phyloP scores from a whole-genome alignment of 352 stramenopile genomes.

The Phytopythium sindhum region DNA sequence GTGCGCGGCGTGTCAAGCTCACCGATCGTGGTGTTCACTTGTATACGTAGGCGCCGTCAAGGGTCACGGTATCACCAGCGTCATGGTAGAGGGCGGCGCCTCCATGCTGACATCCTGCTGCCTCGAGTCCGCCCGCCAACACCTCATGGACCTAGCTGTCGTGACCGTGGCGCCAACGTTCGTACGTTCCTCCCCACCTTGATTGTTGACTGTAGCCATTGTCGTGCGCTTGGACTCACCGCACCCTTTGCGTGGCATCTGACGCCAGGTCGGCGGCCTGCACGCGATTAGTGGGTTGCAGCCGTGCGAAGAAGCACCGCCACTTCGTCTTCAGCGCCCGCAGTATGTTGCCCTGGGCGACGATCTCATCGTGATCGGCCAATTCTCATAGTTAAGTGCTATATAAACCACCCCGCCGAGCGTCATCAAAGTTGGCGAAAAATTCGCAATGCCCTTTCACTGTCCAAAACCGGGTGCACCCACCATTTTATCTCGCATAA shows the following conservation, averaged over 20 bases:
- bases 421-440: constrained; percentile 1
- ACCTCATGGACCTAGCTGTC: constrained; percentile 66
- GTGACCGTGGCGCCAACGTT: constrained; percentile 82
- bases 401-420: background rate
- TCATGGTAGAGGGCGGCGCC: constrained; percentile 85
- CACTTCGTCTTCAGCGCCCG: constrained; percentile 30
- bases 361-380: constrained; percentile 49
- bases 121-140: constrained; percentile 21
- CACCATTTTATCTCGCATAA: background rate
- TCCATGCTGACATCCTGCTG: constrained; percentile 75
- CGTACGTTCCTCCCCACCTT: constrained; percentile 29
- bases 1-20: background rate
- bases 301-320: constrained; percentile 14
- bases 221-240: background rate
- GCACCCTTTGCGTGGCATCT: background rate
- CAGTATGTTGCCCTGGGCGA: constrained; percentile 32
- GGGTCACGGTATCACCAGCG: constrained; percentile 39
- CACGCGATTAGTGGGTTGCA: constrained; percentile 31
- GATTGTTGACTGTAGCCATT: constrained; percentile 3
- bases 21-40: background rate
- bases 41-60: constrained; percentile 28
- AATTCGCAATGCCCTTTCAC: background rate
- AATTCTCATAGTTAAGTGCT: constrained; percentile 10
- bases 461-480: background rate
- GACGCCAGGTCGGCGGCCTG: constrained; percentile 54